Evolutionary conservation across 805 yeast genomes (phyloP), one percentile per base, ranked within the genome.

Genomic region (Henningerozyma blattae): DNA sequence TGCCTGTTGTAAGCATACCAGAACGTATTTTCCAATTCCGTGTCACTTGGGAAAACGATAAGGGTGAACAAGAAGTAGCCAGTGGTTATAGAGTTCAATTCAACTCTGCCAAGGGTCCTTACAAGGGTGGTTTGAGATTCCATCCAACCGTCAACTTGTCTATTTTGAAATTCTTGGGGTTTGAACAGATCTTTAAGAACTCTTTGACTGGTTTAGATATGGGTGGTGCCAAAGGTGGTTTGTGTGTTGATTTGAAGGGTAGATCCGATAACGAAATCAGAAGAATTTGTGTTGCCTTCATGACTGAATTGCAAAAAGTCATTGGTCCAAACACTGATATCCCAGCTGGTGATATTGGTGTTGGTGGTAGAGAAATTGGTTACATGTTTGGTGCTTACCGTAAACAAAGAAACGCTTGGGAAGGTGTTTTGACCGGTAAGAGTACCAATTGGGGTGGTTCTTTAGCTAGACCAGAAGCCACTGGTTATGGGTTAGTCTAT

Each of bases 201-300:
- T 97, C 98, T 34, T 72, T 89, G 56, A 89, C 98, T 52, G 97
- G 97, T 55, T 74, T 87, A 52, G 74, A 78, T 75, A 87, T 89
- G 81, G 98, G 98, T 62, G 98, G 98, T 70, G 98, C 95, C 67
- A 89, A 89, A 64, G 98, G 98, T 75, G 98, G 98, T 63, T 72
- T 94, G 41, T 95, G 89, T 67, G 91, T 89, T 67, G 86, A 87
- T 68, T 95, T 96, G 54, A 89, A 89, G 75, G 94, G 89, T 58
- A 81, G 78, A 65, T 72, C 94, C 40, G 91, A 87, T 64, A 63
- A 67, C 52, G 98, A 89, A 71, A 89, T 89, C 67, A 80, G 98
- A 72, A 78, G 94, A 65, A 89, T 89, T 77, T 89, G 96, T 71
- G 75, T 73, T 54, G 72, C 95, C 34, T 89, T 89, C 74, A 89